These are phyloP conservation scores for Komagataella ulmi DNA, from an alignment of 805 yeast genomes.

Conservation along the genomic window DNA sequence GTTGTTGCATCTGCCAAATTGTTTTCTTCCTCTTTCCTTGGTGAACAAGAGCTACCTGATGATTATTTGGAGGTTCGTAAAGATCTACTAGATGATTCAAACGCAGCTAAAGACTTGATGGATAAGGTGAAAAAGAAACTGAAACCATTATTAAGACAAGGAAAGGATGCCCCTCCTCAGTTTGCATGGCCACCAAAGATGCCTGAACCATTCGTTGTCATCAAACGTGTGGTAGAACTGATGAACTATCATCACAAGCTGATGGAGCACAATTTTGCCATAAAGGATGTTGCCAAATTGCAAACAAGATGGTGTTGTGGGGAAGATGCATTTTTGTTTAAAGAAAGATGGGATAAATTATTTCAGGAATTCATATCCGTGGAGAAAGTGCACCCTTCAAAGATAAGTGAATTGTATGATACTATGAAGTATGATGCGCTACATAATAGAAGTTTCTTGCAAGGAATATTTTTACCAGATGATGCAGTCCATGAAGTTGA, in stretches of 20 bases:
- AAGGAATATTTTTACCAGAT: conserved; percentile 64
- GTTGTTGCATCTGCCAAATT: conserved; percentile 87
- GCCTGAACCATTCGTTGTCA: conserved; percentile 94
- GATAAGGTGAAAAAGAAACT: conserved; percentile 94
- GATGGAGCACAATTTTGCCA: conserved; percentile 67
- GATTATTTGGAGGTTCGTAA: conserved; percentile 74
- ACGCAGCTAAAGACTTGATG: conserved; percentile 97
- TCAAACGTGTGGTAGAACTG: conserved; percentile 85
- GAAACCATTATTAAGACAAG: conserved; percentile 88
- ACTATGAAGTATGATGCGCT: conserved; percentile 98
- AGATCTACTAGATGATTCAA: conserved; percentile 87
- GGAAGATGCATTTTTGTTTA: conserved; percentile 82
- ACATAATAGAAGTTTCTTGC: conserved; percentile 84
- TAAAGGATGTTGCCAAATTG: conserved; percentile 50
- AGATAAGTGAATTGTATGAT: conserved; percentile 91
- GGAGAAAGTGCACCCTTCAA: conserved; percentile 95
- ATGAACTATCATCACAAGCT: conserved; percentile 85
- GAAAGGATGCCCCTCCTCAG: conserved; percentile 93
- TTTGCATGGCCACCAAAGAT: conserved; percentile 98
- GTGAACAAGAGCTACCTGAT: conserved; percentile 57
- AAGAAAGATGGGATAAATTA: conserved; percentile 94
- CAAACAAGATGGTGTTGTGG: conserved; percentile 92
- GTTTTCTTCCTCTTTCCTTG: conserved; percentile 65
- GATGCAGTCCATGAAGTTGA: conserved; percentile 28
- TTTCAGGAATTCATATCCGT: conserved; percentile 85